Base-by-base conservation (phyloP, 805 yeast genomes). In the Kazachstania martiniae region DNA sequence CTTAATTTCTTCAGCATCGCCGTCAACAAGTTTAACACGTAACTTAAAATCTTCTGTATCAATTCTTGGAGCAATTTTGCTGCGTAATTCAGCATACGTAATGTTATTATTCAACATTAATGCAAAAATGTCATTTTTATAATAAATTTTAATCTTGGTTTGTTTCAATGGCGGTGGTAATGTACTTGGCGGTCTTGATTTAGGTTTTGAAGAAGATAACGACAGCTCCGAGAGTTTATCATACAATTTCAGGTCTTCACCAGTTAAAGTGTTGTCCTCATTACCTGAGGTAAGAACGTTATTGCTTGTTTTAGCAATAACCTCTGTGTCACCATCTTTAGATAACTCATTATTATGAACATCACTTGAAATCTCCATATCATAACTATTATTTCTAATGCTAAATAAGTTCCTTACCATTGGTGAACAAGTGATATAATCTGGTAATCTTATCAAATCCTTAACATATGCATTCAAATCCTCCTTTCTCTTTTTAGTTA, bases 101-200 rank as follows among this genome's bases (percentile, higher is more conserved):
- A 69, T 66, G 38, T 59, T 62, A 10, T 62, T 47, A 21, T 74
- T 73, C 24, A 76, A 58, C 38, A 74, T 55, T 26, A 82, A 63
- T 1, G 85, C 91, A 61, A 81, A 82, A 12, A 82, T 82, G 49
- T 82, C 94, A 46, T 80, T 91, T 37, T 75, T 77, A 47, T 73
- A 80, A 51, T 77, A 82, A 47, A 82, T 79, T 52, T 82, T 82
- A 32, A 81, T 70, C 53, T 82, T 82, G 2, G 50, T 46, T 3
- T 58, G 41, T 35, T 54, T 49, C 33, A 32, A 38, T 14, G 46
- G 49, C 28, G 56, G 51, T 13, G 55, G 47, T 13, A 34, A 21
- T 12, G 44, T 42, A 37, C 57, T 49, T 12, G 56, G 53, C 16
- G 57, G 55, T 29, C 56, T 44, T 6, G 57, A 51, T 28, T 45